Conservation (phyloP, 257 asterid species). For the Solanum chmielewskii region DNA sequence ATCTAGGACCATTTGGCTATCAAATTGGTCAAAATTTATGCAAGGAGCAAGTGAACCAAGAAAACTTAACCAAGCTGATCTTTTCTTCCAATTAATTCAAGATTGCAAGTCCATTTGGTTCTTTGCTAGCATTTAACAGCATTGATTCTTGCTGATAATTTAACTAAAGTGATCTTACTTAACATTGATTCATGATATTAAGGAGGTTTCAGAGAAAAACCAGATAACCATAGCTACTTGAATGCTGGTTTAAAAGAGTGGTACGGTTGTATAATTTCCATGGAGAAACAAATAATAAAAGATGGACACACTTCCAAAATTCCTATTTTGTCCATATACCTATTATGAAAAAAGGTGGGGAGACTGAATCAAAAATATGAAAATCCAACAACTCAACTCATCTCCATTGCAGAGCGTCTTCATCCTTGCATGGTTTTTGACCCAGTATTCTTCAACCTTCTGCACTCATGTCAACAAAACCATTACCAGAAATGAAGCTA, state of each 20-base stretch:
- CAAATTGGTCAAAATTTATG: background rate
- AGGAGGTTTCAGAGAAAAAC: background rate
- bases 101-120: background rate
- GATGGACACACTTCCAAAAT: background rate
- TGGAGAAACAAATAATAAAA: background rate
- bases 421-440: background rate
- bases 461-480: background rate
- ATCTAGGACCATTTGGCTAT: background rate
- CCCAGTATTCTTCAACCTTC: background rate
- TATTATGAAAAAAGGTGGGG: background rate
- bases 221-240: background rate
- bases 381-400: background rate
- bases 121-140: no score
- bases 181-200: background rate
- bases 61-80: background rate
- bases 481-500: background rate
- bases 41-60: background rate
- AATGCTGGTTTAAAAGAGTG: background rate
- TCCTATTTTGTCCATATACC: background rate
- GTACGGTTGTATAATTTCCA: background rate
- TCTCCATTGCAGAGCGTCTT: background rate
- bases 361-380: background rate
- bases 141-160: background rate
- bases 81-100: background rate
- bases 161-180: background rate